Conservation (phyloP, 129 eudicot species). For the Flaveria linearis region DNA sequence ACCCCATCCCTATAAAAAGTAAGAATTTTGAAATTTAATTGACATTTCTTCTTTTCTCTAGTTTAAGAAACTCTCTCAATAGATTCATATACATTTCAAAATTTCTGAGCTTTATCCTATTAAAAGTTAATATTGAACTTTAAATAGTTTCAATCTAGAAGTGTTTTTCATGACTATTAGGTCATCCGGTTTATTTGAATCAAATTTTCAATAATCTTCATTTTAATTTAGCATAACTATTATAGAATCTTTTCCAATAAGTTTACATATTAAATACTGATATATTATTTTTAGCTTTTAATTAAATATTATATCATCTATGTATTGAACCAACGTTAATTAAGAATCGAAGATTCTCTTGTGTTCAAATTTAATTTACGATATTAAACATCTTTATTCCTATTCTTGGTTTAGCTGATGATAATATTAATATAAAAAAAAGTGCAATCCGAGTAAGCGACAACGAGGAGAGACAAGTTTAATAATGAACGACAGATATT, state of each 20-base stretch:
- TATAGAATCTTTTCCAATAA: neutral
- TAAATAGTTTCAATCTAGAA: too few relatives aligned
- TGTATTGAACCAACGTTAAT: neutral
- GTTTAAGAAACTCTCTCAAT: too few relatives aligned
- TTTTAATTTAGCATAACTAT: neutral
- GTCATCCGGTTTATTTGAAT: too few relatives aligned
- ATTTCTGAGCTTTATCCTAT: too few relatives aligned
- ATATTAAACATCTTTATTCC: neutral
- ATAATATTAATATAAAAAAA: neutral
- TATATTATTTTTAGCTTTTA: neutral
- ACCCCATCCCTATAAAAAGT: too few relatives aligned
- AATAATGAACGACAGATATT: neutral
- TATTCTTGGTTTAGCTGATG: neutral
- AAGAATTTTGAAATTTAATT: too few relatives aligned
- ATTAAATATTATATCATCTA: neutral
- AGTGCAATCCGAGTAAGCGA: constrained; percentile 13
- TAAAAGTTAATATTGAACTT: too few relatives aligned
- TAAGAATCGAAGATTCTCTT: neutral
- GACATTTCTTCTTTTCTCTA: too few relatives aligned
- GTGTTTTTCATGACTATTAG: too few relatives aligned
- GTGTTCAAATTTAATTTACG: neutral
- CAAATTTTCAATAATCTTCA: too few relatives aligned
- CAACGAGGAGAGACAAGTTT: neutral
- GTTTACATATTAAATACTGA: neutral
- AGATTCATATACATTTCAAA: too few relatives aligned